phyloP scores from a whole-genome alignment of 2,329 filamentous ascomycete species.

The Metarhizium brunneum region DNA sequence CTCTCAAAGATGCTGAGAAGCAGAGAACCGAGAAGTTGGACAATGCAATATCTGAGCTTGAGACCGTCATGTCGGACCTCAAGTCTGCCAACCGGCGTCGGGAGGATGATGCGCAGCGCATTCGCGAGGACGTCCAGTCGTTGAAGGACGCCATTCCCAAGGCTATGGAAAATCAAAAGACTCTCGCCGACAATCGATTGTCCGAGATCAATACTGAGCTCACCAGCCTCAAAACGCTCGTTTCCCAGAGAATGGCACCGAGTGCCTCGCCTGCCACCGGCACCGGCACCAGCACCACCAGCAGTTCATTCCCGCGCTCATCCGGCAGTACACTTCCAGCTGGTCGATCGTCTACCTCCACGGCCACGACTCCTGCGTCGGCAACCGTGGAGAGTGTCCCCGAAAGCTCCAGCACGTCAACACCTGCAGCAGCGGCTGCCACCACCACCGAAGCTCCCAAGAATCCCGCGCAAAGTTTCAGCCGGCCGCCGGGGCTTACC shows the following conservation, averaged over 20 bases:
- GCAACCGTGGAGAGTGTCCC: constrained; percentile 10
- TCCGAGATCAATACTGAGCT: constrained; percentile 81
- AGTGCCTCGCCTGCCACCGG: constrained; percentile 16
- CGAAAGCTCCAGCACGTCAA: constrained; percentile 17
- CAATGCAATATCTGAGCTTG: constrained; percentile 70
- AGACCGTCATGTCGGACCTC: constrained; percentile 70
- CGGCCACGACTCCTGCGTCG: constrained; percentile 9
- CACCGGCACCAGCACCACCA: constrained; percentile 12
- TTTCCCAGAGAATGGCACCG: constrained; percentile 53
- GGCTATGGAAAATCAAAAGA: constrained; percentile 80
- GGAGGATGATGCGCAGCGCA: constrained; percentile 78
- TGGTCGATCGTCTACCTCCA: constrained; percentile 6
- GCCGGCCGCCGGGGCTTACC: constrained; percentile 24
- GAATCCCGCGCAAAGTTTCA: constrained; percentile 19
- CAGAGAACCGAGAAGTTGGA: constrained; percentile 78
- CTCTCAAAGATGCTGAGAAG: constrained; percentile 79
- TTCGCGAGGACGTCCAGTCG: constrained; percentile 76
- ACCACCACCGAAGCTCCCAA: constrained; percentile 19
- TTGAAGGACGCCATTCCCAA: constrained; percentile 81
- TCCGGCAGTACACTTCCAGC: background rate
- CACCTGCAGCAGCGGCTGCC: constrained; percentile 4
- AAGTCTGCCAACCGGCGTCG: constrained; percentile 73
- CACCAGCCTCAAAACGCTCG: constrained; percentile 83
- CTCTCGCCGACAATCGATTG: constrained; percentile 68
- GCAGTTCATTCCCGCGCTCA: constrained; percentile 9